Evolutionary conservation across 805 yeast genomes (phyloP).

Genomic region (Lipomyces chichibuensis): DNA sequence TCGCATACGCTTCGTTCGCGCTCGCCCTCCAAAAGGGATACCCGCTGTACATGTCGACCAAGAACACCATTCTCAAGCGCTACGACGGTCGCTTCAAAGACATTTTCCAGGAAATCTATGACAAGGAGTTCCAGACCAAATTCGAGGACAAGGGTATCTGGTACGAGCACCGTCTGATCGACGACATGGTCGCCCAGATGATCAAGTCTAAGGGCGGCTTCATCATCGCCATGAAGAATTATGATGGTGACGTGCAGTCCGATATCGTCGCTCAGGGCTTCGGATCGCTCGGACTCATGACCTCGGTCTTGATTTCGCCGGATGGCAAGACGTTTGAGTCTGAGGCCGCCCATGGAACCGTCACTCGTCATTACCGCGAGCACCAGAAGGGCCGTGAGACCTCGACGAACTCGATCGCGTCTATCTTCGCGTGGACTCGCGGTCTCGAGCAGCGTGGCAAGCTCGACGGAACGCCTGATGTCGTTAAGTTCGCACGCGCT

Average conservation of each 20-base stretch:
- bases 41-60: conserved; percentile 85
- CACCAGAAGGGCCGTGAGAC: conserved; percentile 97
- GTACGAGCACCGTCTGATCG: conserved; percentile 96
- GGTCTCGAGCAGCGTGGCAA: conserved; percentile 92
- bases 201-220: conserved; percentile 92
- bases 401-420: conserved; percentile 95
- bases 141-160: conserved; percentile 85
- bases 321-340: conserved; percentile 95
- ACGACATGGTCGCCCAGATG: conserved; percentile 99
- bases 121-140: conserved; percentile 61
- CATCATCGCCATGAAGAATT: conserved; percentile 94
- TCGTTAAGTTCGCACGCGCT: conserved; percentile 72
- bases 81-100: conserved; percentile 97
- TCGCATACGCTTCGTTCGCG: conserved; percentile 91
- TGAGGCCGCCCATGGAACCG: conserved; percentile 99
- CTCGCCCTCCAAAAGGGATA: conserved; percentile 77
- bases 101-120: conserved; percentile 82
- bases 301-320: conserved; percentile 94
- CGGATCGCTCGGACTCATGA: conserved; percentile 95
- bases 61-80: conserved; percentile 89
- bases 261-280: conserved; percentile 98
- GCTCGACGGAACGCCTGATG: conserved; percentile 84
- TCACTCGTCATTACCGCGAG: conserved; percentile 94
- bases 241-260: conserved; percentile 96
- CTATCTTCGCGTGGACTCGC: conserved; percentile 95